Evolutionary conservation across 2,329 filamentous ascomycete species (phyloP).

Genomic region (Hymenoscyphus fraxineus): DNA sequence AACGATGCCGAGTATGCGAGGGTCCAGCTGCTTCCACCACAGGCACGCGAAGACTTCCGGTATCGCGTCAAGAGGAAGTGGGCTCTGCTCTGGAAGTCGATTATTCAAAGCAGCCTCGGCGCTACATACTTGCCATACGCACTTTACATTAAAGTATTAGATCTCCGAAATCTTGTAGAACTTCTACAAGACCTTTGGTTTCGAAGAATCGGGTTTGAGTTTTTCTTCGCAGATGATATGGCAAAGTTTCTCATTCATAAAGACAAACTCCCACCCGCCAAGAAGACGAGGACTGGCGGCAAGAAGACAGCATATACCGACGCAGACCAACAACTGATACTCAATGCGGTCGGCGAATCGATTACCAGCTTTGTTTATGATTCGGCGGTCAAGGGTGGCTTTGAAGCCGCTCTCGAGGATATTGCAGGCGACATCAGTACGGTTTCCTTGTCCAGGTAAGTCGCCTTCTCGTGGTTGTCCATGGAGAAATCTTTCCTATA

Average conservation of each 20-base stretch:
- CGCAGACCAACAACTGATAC: slow-evolving; percentile 38
- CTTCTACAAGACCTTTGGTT: slow-evolving; percentile 47
- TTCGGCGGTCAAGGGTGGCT: slow-evolving; percentile 39
- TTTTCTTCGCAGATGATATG: slow-evolving; percentile 43
- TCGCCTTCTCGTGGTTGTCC: not conserved
- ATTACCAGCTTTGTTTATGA: slow-evolving; percentile 50
- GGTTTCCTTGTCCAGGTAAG: slow-evolving; percentile 42
- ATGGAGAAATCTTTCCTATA: not conserved
- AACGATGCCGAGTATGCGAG: slow-evolving; percentile 38
- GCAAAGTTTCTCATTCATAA: slow-evolving; percentile 30
- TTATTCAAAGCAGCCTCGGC: slow-evolving; percentile 61
- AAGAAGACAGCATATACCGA: slow-evolving; percentile 20
- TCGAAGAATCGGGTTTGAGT: slow-evolving; percentile 29
- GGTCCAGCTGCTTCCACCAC: slow-evolving; percentile 18
- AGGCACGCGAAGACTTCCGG: slow-evolving; percentile 19
- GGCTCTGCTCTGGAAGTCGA: slow-evolving; percentile 64
- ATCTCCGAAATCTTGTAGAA: slow-evolving; percentile 57
- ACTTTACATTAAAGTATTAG: slow-evolving; percentile 60
- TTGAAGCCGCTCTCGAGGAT: slow-evolving; percentile 51
- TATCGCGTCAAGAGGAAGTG: slow-evolving; percentile 43
- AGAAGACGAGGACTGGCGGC: slow-evolving; percentile 22
- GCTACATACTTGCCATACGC: slow-evolving; percentile 66
- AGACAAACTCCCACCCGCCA: slow-evolving; percentile 30
- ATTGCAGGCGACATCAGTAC: slow-evolving; percentile 54
- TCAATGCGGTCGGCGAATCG: slow-evolving; percentile 51